A percentile compares a stretch with the other conserved stretches of the same genome.
phyloP scores from a whole-genome alignment of 1,139 yeast species.

The Zygosaccharomyces sapae region DNA sequence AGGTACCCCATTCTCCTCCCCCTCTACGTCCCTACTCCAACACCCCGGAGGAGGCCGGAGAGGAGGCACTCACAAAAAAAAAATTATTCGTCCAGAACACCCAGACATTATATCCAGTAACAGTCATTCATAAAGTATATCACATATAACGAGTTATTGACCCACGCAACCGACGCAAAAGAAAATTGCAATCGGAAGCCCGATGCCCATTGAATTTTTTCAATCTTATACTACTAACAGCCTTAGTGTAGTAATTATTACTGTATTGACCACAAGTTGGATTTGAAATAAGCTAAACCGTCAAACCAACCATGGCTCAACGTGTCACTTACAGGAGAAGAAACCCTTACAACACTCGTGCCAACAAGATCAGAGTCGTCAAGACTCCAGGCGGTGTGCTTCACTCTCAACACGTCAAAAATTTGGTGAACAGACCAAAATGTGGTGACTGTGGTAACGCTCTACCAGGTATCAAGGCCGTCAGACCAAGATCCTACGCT shows the following conservation, averaged over 20 bases:
- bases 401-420: slow-evolving; percentile 96
- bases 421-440: slow-evolving; percentile 91
- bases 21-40: too few relatives aligned
- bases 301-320: slow-evolving; percentile 58
- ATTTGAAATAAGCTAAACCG: slow-evolving; percentile 4
- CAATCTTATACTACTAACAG: background rate
- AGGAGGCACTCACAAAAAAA: too few relatives aligned
- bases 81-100: too few relatives aligned
- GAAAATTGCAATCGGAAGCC: slow-evolving; percentile 3
- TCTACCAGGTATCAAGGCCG: slow-evolving; percentile 86
- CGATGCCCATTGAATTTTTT: background rate
- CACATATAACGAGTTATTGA: background rate
- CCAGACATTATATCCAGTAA: too few relatives aligned
- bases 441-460: slow-evolving; percentile 98
- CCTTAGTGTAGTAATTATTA: background rate
- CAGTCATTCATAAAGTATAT: background rate
- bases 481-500: slow-evolving; percentile 98
- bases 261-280: too few relatives aligned
- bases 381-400: slow-evolving; percentile 99
- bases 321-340: slow-evolving; percentile 81
- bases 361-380: slow-evolving; percentile 98
- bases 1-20: too few relatives aligned
- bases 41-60: too few relatives aligned
- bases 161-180: slow-evolving; percentile 5
- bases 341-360: slow-evolving; percentile 95